Base-by-base conservation (phyloP, 2,329 filamentous ascomycete genomes). In the Neofusicoccum parvum region DNA sequence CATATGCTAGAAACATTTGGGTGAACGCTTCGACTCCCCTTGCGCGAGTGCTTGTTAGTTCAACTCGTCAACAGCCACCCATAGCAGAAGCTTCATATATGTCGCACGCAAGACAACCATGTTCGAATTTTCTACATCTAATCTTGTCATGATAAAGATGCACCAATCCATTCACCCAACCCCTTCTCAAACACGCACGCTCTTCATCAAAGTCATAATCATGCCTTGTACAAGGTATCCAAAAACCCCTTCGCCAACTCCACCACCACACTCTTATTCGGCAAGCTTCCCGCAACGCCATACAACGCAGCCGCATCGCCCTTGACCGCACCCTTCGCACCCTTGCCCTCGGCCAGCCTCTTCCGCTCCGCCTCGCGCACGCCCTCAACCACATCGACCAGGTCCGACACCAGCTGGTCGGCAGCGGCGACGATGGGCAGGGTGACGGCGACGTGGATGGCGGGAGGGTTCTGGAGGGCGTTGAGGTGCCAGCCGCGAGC, bases 251-350 rank as follows among this genome's bases (percentile, higher is more conserved):
- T 92, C 1, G 94, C 94, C 75, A 99, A 80, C 72, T 96, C 92
- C 69, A 92, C 92, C 37, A 99, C 93, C 39, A 99, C 90, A 70
- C 91, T 92, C 86, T 98, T 98, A 77, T 99, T 96, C 1, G 95
- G 95, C 78, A 99, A 80, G 73, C 92, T 96, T 5, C 95, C 95
- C 0, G 95, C 95, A 65, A 99, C 94, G 64, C 95, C 95, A 79
- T 99, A 99, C 68, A 99, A 80, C 4, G 94, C 94, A 1, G 92
- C 92, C 14, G 92, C 88, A 76, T 97, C 92, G 1, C 92, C 92
- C 71, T 88, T 85, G 27, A 87, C 80, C 3, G 76, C 88, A 5
- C 82, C 83, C 68, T 85, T 84, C 62, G 80, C 80, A 5, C 84
- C 84, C 78, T 88, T 90, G 11, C 90, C 89, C 79, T 92, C 88